phyloP scores from a whole-genome alignment of 1,284 basidiomycete genomes.

The Polyporus tsugae region DNA sequence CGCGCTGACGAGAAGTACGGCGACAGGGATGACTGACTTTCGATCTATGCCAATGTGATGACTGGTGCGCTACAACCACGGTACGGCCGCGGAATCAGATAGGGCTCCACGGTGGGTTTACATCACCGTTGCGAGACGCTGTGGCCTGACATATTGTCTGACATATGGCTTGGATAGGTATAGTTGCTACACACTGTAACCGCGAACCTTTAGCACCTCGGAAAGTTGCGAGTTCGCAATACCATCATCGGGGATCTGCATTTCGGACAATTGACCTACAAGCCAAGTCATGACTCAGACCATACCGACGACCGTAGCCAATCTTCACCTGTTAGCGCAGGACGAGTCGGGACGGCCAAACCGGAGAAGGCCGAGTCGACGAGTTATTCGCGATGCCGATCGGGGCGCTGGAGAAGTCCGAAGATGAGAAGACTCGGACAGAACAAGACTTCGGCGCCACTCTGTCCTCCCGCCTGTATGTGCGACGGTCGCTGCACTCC shows the following conservation, averaged over 20 bases:
- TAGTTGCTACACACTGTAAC: background rate
- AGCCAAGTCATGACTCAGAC: background rate
- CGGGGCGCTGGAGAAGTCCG: constrained; percentile 8
- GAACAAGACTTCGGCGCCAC: background rate
- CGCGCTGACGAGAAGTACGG: background rate
- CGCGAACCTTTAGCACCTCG: background rate
- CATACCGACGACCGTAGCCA: background rate
- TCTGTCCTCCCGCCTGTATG: background rate
- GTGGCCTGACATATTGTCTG: background rate
- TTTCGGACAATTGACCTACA: background rate
- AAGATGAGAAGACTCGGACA: constrained; percentile 5
- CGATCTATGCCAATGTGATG: background rate
- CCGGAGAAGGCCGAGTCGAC: constrained; percentile 6
- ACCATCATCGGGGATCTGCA: background rate
- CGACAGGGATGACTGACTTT: background rate
- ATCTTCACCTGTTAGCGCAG: background rate
- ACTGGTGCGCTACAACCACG: background rate
- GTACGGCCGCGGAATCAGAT: constrained; percentile 1
- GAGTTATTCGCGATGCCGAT: constrained; percentile 7
- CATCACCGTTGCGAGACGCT: background rate
- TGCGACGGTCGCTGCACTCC: background rate
- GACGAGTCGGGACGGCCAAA: background rate
- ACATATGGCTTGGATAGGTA: background rate
- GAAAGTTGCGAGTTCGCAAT: background rate
- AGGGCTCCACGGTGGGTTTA: background rate